A percentile compares a stretch with the other conserved stretches of the same genome.
phyloP scores from a whole-genome alignment of 2,329 filamentous ascomycete genomes.

The Shiraia sp. region DNA sequence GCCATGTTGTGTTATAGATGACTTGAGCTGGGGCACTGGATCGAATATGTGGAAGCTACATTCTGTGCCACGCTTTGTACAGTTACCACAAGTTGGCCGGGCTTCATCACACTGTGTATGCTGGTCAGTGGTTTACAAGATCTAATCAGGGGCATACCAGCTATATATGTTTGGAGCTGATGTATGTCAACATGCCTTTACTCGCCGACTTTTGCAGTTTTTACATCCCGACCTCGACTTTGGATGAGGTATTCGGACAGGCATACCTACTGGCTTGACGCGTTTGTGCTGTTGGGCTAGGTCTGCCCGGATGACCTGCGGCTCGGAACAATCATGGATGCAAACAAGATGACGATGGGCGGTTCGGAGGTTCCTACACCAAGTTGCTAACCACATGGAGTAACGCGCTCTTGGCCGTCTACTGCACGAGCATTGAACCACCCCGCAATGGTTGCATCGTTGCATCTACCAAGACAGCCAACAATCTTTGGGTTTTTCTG shows the following conservation, averaged over 20 bases:
- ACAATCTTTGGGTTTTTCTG: not conserved
- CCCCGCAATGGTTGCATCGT: not conserved
- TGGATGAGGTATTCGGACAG: constrained; percentile 12
- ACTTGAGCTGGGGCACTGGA: constrained; percentile 6
- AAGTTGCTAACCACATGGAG: not conserved
- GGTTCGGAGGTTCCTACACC: too few species aligned
- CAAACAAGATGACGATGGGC: too few species aligned
- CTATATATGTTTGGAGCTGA: not conserved
- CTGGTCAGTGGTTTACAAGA: constrained; percentile 2
- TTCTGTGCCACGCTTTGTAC: constrained; percentile 12
- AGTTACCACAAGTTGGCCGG: constrained; percentile 22
- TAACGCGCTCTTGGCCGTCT: too few species aligned
- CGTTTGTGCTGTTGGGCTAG: too few species aligned
- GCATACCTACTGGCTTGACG: constrained; percentile 3
- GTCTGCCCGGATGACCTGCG: too few species aligned
- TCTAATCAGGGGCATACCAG: not conserved
- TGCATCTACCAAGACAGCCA: constrained; percentile 1
- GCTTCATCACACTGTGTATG: constrained; percentile 24
- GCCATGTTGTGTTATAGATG: not conserved
- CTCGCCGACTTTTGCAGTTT: constrained; percentile 19
- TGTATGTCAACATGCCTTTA: constrained; percentile 15
- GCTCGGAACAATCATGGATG: too few species aligned
- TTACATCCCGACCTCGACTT: constrained; percentile 17
- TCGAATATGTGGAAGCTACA: constrained; percentile 24
- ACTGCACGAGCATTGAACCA: too few species aligned